Evolutionary conservation across 345 rosid genomes (phyloP), one percentile per base, ranked within the genome.

Genomic region (Raphanus sativus): DNA sequence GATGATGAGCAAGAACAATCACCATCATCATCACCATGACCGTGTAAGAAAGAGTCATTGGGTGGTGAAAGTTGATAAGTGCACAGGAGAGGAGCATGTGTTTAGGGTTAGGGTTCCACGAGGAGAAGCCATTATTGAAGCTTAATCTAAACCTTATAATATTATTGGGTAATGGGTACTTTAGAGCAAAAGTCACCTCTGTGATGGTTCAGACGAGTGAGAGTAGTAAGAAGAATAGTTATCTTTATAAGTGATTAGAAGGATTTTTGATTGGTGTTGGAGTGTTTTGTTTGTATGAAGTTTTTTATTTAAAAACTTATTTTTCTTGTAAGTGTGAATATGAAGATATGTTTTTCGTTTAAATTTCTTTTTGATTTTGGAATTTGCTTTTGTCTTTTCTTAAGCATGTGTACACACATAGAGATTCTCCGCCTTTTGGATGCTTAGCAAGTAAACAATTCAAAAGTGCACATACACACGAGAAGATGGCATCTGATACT

Each of bases 81-180:
- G 89, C 33, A 92, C 97, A 0, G 97, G 97, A 7, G 97, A 90
- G 78, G 97, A 92, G 58, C 96, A 92, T 71, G 91, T 90, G 26
- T 92, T 88, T 66, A 90, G 88, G 83, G 90, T 92, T 75, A 86
- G 90, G 74, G 70, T 77, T 70, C 92, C 90, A 33, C 82, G 82
- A 59, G 83, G 85, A 33, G 89, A 89, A 73, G 81, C 77, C 42
- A 85, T 73, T 61, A 73, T 86, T 65, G 73, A 84, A 74, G 89
- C 90, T 77, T 89, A 73, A 33, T 24, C 30, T 17, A 67, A 59
- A 42, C 6, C 17, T 24, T 56, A 52, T 21, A 26, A 26, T 56
- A 60, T 6, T n/a, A 15, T 24, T 25, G 40, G 63, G 42, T n/a
- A 15, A n/a, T 25, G 40, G 63, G 42, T 70, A 70, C n/a, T 0